Evolutionary conservation across 139 green algal genomes (phyloP), one percentile per base, ranked within the genome.

Genomic region (Cymbomonas tetramitiformis): DNA sequence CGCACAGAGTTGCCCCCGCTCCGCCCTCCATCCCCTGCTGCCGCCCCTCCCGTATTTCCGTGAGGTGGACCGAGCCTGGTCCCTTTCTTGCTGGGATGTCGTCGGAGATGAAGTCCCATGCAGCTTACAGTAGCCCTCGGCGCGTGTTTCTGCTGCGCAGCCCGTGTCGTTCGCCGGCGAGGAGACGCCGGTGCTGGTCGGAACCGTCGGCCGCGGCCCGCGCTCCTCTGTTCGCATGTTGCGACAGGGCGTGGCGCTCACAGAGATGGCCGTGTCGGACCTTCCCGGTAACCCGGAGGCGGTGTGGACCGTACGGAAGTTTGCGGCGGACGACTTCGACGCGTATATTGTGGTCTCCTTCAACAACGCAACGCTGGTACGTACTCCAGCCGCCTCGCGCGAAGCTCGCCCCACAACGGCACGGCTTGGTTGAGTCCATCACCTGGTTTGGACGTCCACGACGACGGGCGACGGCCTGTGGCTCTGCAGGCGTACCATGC

Each of bases 311-410:
- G 58, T 94, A 21, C 72, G 74, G 29, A 70, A 73, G 21, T 61
- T 51, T 30, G 51, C 59, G 2, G 58, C 44, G 12, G 85, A 95
- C 52, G 82, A 90, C 40, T 90, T 80, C 56, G 90, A 97, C 61
- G 72, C 77, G 3, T 95, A 86, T 81, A 97, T 98, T 53, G 75
- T 98, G 8, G 89, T 98, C 40, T 93, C 82, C 18, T 98, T 98
- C 74, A 65, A 67, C 31, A 95, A 95, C 48, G 90, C 86, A 21
- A 97, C 91, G 1, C 81, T 98, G 68, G 86, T n/a, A n/a, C n/a
- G n/a, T n/a, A n/a, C n/a, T n/a, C n/a, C n/a, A n/a, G 87, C 48
- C 18, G 78, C 15, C n/a, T 9, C n/a, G 1, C 1, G 8, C 30
- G 19, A 15, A 15, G 15, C 15, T 19, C 38, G 38, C 38, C 38